A percentile compares a stretch with the other conserved stretches of the same genome.
Conservation (phyloP, 148 eudicot genomes). For the Spergularia marina region DNA sequence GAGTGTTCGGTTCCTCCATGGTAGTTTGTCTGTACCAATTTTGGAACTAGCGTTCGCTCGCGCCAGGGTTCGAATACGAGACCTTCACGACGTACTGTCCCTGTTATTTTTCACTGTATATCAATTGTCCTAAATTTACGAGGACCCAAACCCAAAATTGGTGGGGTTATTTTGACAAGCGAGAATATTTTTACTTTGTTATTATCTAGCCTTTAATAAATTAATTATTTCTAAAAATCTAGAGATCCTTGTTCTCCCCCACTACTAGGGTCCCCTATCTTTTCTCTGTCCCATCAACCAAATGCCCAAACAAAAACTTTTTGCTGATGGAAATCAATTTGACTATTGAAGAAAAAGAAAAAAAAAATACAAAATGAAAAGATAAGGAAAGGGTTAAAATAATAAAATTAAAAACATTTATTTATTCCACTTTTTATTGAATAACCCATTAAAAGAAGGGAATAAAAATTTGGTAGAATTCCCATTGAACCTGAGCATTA, state of each 20-base stretch:
- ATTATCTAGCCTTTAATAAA: not conserved
- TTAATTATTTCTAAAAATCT: constrained; percentile 29
- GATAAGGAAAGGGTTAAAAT: not conserved
- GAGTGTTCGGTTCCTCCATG: not conserved
- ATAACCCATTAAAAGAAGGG: too few relatives aligned
- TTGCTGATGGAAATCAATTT: constrained; percentile 22
- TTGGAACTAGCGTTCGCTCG: constrained; percentile 3
- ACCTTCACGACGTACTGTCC: not conserved
- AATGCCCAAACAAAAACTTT: constrained; percentile 16
- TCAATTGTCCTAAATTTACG: constrained; percentile 6
- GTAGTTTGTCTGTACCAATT: not conserved
- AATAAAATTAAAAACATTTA: not conserved
- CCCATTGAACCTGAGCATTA: constrained; percentile 14
- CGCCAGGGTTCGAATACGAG: constrained; percentile 12
- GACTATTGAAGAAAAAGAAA: not conserved
- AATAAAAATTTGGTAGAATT: not conserved
- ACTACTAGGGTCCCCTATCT: constrained; percentile 40
- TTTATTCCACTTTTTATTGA: too few relatives aligned
- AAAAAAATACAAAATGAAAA: constrained; percentile 3
- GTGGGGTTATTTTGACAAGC: constrained; percentile 7
- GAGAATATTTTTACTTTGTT: constrained; percentile 4
- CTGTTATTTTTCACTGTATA: not conserved
- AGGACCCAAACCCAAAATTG: constrained; percentile 11
- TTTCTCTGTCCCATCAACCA: constrained; percentile 36
- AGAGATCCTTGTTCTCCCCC: constrained; percentile 46